Conservation (phyloP, 2,329 filamentous ascomycete genomes). For the Gnomoniopsis smithogilvyi region DNA sequence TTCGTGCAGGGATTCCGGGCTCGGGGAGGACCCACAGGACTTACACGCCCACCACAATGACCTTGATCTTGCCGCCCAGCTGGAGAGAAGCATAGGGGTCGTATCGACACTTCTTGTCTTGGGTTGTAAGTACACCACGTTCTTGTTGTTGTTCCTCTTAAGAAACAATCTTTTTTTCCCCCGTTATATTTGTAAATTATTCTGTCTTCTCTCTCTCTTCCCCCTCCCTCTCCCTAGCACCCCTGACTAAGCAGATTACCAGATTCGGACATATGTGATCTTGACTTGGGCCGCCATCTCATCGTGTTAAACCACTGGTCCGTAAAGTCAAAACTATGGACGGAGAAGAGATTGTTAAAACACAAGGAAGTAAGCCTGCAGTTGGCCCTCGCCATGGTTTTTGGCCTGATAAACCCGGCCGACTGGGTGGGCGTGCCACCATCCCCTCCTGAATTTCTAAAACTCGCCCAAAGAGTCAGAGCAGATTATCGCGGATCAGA, state of each 20-base stretch:
- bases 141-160: neutral
- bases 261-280: slow-evolving; percentile 18
- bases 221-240: too few relatives aligned
- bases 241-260: neutral
- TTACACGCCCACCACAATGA: neutral
- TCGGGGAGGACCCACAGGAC: neutral
- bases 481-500: slow-evolving; percentile 13
- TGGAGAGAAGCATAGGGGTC: slow-evolving; percentile 13
- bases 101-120: slow-evolving; percentile 15
- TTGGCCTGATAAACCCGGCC: slow-evolving; percentile 12
- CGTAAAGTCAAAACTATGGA: slow-evolving; percentile 14
- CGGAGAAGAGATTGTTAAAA: slow-evolving; percentile 9
- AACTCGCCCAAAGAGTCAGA: slow-evolving; percentile 12
- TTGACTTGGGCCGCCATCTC: slow-evolving; percentile 9
- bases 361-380: slow-evolving; percentile 15
- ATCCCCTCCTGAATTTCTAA: slow-evolving; percentile 7
- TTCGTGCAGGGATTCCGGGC: slow-evolving; percentile 11
- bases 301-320: slow-evolving; percentile 17
- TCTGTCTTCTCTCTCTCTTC: too few relatives aligned
- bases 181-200: too few relatives aligned
- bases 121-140: slow-evolving; percentile 13
- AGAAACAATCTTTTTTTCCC: neutral
- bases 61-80: slow-evolving; percentile 1
- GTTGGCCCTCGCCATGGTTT: slow-evolving; percentile 14
- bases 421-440: slow-evolving; percentile 6